phyloP scores from a whole-genome alignment of 2,329 filamentous ascomycete genomes.

The Pseudogymnoascus sp. region DNA sequence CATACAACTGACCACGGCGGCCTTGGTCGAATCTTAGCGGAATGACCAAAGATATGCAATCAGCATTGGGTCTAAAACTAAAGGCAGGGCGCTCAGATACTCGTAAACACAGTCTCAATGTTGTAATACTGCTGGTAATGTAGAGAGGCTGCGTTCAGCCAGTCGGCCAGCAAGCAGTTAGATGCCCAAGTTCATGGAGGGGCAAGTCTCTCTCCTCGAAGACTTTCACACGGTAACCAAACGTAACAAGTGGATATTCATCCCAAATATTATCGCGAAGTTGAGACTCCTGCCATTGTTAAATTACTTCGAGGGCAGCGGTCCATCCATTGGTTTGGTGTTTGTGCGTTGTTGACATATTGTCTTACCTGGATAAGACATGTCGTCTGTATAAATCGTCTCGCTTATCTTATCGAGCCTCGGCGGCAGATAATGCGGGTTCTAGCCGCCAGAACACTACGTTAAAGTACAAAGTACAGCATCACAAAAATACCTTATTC shows the following conservation, averaged over 20 bases:
- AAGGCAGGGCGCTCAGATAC: neutral
- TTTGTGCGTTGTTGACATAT: neutral
- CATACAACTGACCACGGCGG: neutral
- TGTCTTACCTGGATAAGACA: neutral
- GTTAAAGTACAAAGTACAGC: neutral
- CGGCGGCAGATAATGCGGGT: neutral
- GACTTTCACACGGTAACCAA: neutral
- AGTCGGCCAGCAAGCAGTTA: neutral
- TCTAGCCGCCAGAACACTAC: neutral
- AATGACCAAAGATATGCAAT: neutral
- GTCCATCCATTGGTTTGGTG: neutral
- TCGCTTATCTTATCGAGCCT: neutral
- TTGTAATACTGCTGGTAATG: neutral
- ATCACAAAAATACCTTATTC: neutral
- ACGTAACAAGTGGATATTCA: neutral
- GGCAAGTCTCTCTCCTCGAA: neutral
- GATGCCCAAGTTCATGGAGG: neutral
- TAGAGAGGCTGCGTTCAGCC: neutral
- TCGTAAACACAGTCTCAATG: neutral
- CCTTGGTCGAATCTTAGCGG: neutral
- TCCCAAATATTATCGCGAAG: neutral
- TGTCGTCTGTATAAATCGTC: neutral
- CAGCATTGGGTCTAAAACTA: neutral
- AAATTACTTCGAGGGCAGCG: neutral
- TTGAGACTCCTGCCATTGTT: neutral